Evolutionary conservation across 2,329 filamentous ascomycete genomes (phyloP).

Genomic region (Talaromyces sp.): DNA sequence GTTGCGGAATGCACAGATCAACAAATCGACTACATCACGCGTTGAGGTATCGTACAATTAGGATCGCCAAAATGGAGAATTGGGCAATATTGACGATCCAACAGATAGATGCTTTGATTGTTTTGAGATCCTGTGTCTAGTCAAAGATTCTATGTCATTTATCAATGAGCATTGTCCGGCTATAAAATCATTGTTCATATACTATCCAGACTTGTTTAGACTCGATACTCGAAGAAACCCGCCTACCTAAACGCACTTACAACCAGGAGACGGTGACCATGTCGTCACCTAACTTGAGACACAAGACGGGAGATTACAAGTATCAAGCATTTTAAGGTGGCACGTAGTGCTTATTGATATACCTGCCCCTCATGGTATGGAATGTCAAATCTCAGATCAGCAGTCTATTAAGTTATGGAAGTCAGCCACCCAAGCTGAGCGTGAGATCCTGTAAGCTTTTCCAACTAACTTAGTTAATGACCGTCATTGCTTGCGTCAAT

Average conservation of each 20-base stretch:
- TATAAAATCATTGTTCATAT: too few species aligned
- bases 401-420: neutral
- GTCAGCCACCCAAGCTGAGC: neutral
- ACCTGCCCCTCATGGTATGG: conserved; percentile 10
- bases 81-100: too few species aligned
- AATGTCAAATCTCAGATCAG: conserved; percentile 2
- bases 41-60: neutral
- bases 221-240: too few species aligned
- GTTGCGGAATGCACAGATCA: conserved; percentile 2
- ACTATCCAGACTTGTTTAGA: too few species aligned
- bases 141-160: too few species aligned
- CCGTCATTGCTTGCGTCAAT: neutral
- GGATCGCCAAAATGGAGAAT: neutral
- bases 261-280: too few species aligned
- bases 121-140: too few species aligned
- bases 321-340: neutral
- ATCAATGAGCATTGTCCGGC: too few species aligned
- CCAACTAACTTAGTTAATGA: too few species aligned
- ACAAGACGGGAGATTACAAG: neutral
- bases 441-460: neutral
- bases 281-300: too few species aligned
- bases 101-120: too few species aligned
- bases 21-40: conserved; percentile 1
- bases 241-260: too few species aligned
- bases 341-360: neutral